These are phyloP conservation scores for Macrolepiota albuminosa DNA, from an alignment of 768 basidiomycete species.

Conservation along the genomic window DNA sequence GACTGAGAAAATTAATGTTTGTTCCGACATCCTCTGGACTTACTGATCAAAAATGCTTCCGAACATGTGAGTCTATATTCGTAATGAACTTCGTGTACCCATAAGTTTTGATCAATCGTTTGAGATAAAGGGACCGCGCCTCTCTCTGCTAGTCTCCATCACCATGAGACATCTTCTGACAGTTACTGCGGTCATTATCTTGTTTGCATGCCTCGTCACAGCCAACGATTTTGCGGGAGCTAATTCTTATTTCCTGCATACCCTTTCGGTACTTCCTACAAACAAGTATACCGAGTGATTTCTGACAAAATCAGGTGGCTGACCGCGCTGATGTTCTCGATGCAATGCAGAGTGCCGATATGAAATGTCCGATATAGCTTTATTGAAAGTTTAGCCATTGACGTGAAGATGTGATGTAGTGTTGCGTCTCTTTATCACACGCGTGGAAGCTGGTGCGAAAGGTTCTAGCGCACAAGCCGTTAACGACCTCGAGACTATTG, in stretches of 20 bases:
- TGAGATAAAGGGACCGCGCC: background rate
- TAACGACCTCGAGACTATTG: conserved; percentile 19
- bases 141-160: background rate
- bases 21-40: background rate
- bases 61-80: background rate
- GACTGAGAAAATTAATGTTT: background rate
- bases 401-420: conserved; percentile 7
- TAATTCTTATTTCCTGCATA: conserved; percentile 22
- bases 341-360: conserved; percentile 11
- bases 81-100: background rate
- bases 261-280: conserved; percentile 15
- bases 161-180: conserved; percentile 8
- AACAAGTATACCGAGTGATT: background rate
- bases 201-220: conserved; percentile 9
- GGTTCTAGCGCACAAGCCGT: conserved; percentile 19
- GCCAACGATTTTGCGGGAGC: conserved; percentile 24
- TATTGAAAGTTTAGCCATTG: background rate
- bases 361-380: conserved; percentile 6
- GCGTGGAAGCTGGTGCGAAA: conserved; percentile 18
- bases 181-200: background rate
- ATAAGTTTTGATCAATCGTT: background rate
- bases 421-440: conserved; percentile 20
- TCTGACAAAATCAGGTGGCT: background rate
- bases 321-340: conserved; percentile 11
- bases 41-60: background rate